Evolutionary conservation across 352 stramenopile species (phyloP), one percentile per base, ranked within the genome.

Genomic region (Globisporangium solare): DNA sequence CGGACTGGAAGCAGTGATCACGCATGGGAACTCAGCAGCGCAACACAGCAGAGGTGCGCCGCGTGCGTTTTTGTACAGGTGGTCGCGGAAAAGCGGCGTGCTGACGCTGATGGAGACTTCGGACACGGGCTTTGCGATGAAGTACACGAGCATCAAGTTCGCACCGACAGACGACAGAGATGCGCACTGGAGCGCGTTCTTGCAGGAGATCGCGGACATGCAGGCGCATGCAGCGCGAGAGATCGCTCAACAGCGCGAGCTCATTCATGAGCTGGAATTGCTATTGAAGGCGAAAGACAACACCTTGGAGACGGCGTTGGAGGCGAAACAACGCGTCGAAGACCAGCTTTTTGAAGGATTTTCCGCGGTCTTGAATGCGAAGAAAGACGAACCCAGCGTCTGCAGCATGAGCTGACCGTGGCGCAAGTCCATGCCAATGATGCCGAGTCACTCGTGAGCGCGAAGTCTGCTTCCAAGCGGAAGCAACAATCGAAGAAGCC

Each of bases 331-430:
- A 48, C 55, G 55, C 20, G 41, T 64, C 6, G 72, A 87, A 42
- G 61, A 87, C 35, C 22, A 66, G 43, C 49, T 84, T 14, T 67
- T 85, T 18, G 41, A 54, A 6, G 71, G 71, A 10, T 87, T 83
- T 43, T 83, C 71, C 21, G 64, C 64, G 4, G 71, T 85, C 32
- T 47, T 87, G 47, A 84, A 85, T 37, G 64, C 70, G 17, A 85
- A 87, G 66, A 87, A 87, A 56, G 72, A 83, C n/a, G 72, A 79
- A 79, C 85, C 11, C 62, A 64, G 53, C 68, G 70, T 8, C 47
- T 87, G 17, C 60, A 76, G 63, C 45, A 60, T 7, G 67, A 78
- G 22, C 12, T 83, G 22, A 51, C 61, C 3, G 55, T 67, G 10
- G 56, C 54, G 5, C 49, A 58, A n/a, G 21, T 59, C 15, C 49